These are phyloP conservation scores for Lactarius psammicola DNA, from an alignment of 768 basidiomycete species.

Conservation along the genomic window DNA sequence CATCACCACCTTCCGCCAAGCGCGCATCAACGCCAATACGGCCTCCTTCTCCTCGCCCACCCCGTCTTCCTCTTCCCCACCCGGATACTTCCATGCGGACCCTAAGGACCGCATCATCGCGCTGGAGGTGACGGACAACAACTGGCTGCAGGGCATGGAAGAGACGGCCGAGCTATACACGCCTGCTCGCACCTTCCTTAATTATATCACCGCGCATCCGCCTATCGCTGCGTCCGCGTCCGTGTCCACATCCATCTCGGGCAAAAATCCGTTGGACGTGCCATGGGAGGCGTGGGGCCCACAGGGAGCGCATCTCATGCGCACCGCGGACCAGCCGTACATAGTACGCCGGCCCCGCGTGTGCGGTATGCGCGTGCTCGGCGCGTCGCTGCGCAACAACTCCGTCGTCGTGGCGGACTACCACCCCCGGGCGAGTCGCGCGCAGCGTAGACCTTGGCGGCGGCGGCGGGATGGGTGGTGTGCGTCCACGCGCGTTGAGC, in stretches of 20 bases:
- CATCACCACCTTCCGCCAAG: conserved; percentile 7
- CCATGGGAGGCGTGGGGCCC: conserved; percentile 22
- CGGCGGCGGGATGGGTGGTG: background rate
- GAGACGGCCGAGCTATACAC: conserved; percentile 10
- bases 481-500: background rate
- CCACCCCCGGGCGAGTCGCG: conserved; percentile 16
- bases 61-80: background rate
- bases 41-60: conserved; percentile 17
- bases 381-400: background rate
- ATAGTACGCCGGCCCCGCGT: conserved; percentile 13
- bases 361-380: conserved; percentile 21
- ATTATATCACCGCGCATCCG: conserved; percentile 12
- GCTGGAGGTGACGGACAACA: conserved; percentile 15
- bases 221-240: background rate
- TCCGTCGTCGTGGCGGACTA: conserved; percentile 14
- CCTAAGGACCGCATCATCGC: conserved; percentile 15
- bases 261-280: background rate
- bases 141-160: conserved; percentile 14
- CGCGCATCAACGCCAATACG: conserved; percentile 12
- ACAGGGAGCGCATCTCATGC: conserved; percentile 16
- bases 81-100: conserved; percentile 17
- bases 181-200: conserved; percentile 17
- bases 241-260: background rate
- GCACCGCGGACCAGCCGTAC: conserved; percentile 3
- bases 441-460: background rate